A percentile compares a stretch with the other conserved stretches of the same genome.
Evolutionary conservation across 73 alveolate genomes (phyloP).

Genomic region (Tetrahymena thermophila): DNA sequence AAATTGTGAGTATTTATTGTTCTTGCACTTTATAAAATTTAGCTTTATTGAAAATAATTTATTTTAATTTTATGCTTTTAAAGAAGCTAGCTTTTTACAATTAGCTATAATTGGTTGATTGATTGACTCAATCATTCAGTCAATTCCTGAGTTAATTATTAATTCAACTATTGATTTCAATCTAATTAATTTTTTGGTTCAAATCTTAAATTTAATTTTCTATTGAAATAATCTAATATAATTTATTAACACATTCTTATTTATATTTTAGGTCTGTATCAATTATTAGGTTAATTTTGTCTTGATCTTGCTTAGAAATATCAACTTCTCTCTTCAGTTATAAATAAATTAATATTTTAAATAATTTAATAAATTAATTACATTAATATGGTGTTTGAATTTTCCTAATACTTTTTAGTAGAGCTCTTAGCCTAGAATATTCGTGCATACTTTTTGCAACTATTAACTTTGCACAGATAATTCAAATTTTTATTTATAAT

Average conservation of each 20-base stretch:
- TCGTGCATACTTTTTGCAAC: not conserved
- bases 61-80: too few relatives aligned
- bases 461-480: not conserved
- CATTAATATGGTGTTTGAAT: not conserved
- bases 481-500: not conserved
- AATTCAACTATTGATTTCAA: not conserved
- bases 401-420: not conserved
- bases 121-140: too few relatives aligned
- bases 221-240: not conserved
- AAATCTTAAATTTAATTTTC: not conserved
- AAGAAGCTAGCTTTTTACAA: not conserved
- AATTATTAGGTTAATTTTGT: not conserved
- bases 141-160: too few relatives aligned
- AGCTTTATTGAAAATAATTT: not conserved
- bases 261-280: not conserved
- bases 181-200: not conserved
- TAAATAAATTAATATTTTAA: not conserved
- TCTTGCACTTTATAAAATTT: too few relatives aligned
- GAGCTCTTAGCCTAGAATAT: not conserved
- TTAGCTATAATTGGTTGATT: not conserved
- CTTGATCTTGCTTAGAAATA: not conserved
- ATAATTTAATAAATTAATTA: not conserved
- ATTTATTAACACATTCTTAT: not conserved
- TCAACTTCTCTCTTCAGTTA: not conserved
- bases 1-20: too few relatives aligned